Evolutionary conservation across 2,329 filamentous ascomycete species (phyloP).

Genomic region (Neurospora crassa): DNA sequence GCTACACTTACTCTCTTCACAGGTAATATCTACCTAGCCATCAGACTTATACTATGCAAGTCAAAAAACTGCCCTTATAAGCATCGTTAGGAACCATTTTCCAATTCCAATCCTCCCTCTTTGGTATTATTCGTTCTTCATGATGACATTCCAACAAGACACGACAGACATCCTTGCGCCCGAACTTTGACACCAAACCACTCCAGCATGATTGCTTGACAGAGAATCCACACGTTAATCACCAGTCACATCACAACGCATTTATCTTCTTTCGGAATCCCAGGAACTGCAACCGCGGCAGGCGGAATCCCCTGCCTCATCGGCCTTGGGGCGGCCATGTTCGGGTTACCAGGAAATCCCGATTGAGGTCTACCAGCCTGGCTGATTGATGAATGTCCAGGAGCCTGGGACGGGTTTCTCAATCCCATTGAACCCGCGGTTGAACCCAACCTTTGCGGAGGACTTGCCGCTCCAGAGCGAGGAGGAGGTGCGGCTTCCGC

Average conservation of each 20-base stretch:
- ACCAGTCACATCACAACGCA: slow-evolving; percentile 3
- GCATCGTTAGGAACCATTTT: neutral
- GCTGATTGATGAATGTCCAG: neutral
- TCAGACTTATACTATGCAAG: neutral
- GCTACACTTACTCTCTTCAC: neutral
- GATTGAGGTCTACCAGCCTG: neutral
- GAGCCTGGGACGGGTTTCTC: neutral
- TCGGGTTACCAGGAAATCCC: neutral
- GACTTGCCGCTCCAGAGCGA: slow-evolving; percentile 5
- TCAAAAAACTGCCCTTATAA: neutral
- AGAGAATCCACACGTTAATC: neutral
- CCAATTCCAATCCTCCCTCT: neutral
- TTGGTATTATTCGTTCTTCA: neutral
- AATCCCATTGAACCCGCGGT: neutral
- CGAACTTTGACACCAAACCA: neutral
- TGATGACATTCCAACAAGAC: neutral
- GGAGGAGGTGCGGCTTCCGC: slow-evolving; percentile 1
- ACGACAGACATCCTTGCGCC: neutral
- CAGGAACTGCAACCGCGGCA: neutral
- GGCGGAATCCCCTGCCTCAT: neutral
- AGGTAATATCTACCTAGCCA: neutral
- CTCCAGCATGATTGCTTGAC: neutral
- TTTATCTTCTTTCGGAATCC: neutral
- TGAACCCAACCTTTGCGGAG: neutral
- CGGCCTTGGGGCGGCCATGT: neutral